Base-by-base conservation (phyloP, 345 rosid genomes). In the Sapria himalayana region DNA sequence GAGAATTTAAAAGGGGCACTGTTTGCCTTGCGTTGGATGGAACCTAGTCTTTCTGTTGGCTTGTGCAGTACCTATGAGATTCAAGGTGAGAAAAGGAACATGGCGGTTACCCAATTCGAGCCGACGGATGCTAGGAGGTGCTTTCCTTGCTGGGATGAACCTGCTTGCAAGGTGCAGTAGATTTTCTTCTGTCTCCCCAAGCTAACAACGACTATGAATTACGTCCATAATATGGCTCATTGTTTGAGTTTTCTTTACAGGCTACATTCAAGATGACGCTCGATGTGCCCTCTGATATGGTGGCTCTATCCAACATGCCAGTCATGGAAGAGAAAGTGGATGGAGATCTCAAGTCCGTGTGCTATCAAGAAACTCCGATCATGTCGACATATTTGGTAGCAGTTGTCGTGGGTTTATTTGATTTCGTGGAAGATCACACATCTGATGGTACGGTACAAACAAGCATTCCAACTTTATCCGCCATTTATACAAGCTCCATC, bases 91-190 rank as follows among this genome's bases (percentile, higher is more conserved):
- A 82, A 72, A 74, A 89, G 70, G 78, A 79, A 89, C 37, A 79
- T 89, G 98, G 98, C 91, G 3, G 98, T 82, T 37, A 89, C 95
- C 1, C 95, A 89, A 60, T 89, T 89, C 58, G 98, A 82, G 64
- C 94, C 94, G 3, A 93, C 73, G 43, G 93, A 89, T 67, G 94
- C 95, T 18, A 71, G 98, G 56, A 66, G 74, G 52, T 89, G 93
- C 59, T 82, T 89, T 56, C 98, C 98, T 0, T 89, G 98, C 46
- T 82, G 98, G 98, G 98, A 89, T 48, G 94, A 89, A 59, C 98
- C 98, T 49, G 78, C 84, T 50, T 77, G 78, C 93, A 89, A 89
- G 93, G 97, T 78, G 22, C 29, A 13, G n/a, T n/a, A n/a, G n/a
- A n/a, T n/a, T n/a, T n/a, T n/a, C n/a, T n/a, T n/a, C n/a, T n/a